Evolutionary conservation across 257 asterid species (phyloP).

Genomic region (Rubia yunnanensis): DNA sequence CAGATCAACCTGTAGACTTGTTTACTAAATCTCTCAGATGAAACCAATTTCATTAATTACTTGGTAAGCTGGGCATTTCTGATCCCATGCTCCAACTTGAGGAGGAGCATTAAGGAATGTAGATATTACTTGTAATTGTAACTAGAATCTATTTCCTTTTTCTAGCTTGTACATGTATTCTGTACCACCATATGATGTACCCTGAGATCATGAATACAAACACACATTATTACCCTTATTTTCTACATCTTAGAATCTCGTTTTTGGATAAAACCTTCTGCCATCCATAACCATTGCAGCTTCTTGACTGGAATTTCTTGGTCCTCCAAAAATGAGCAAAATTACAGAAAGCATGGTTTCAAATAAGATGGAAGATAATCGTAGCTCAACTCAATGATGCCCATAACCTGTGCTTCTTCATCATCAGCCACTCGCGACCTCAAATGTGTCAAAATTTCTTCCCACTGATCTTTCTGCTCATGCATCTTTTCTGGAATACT

Average conservation of each 20-base stretch:
- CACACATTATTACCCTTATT: too few species aligned
- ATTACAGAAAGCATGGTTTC: constrained; percentile 9
- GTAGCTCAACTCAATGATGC: neutral
- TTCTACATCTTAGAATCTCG: neutral
- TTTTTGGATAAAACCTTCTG: neutral
- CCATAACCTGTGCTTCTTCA: neutral
- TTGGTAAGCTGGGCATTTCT: too few species aligned
- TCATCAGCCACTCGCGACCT: neutral
- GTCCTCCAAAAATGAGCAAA: constrained; percentile 5
- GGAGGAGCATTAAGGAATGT: too few species aligned
- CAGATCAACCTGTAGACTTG: too few species aligned
- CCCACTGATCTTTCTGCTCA: neutral
- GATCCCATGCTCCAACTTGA: too few species aligned
- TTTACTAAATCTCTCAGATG: too few species aligned
- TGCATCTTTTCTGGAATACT: neutral
- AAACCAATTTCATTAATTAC: too few species aligned
- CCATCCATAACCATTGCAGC: neutral
- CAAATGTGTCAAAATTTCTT: neutral
- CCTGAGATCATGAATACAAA: too few species aligned
- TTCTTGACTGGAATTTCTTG: neutral
- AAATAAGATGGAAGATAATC: neutral
- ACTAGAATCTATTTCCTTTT: too few species aligned
- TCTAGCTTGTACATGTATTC: too few species aligned
- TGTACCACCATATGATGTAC: too few species aligned
- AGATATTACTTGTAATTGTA: too few species aligned